Conservation (phyloP, 768 basidiomycete species). For the Leccinum obscurum region DNA sequence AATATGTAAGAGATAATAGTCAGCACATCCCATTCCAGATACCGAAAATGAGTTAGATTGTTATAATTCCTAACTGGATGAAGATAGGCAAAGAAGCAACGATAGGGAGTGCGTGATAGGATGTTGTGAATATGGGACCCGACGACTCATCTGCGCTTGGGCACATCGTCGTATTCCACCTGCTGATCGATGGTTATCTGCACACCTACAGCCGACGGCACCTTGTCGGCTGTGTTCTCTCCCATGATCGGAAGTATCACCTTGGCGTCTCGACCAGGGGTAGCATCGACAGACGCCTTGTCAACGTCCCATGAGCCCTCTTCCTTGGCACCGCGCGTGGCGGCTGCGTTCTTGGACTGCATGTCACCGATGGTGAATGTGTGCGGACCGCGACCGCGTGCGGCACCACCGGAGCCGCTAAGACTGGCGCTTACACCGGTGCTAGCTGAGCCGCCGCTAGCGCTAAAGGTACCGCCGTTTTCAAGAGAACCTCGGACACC, state of each 20-base stretch:
- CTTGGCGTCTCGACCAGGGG: conserved; percentile 37
- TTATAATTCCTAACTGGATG: conserved; percentile 2
- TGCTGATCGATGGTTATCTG: conserved; percentile 60
- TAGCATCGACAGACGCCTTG: conserved; percentile 42
- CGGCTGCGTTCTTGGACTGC: conserved; percentile 51
- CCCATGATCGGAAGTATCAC: conserved; percentile 35
- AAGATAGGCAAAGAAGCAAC: background rate
- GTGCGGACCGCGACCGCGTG: conserved; percentile 28
- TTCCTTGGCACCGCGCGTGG: conserved; percentile 39
- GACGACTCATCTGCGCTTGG: conserved; percentile 16
- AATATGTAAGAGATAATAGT: background rate
- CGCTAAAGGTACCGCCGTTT: conserved; percentile 68
- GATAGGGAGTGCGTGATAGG: background rate
- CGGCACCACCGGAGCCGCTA: conserved; percentile 19
- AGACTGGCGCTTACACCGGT: conserved; percentile 49
- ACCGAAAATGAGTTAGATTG: background rate
- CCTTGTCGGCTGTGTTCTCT: conserved; percentile 27
- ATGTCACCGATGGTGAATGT: conserved; percentile 51
- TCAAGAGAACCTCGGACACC: conserved; percentile 75
- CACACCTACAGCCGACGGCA: conserved; percentile 41
- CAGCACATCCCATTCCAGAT: conserved; percentile 14
- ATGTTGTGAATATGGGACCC: background rate
- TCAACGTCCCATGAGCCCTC: conserved; percentile 40
- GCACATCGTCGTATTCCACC: conserved; percentile 47
- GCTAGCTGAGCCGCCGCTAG: conserved; percentile 45